Percentiles rank a stretch among this genome's conserved stretches.
Evolutionary conservation across 257 asterid species (phyloP).

Genomic region (Nicotiana paniculata): DNA sequence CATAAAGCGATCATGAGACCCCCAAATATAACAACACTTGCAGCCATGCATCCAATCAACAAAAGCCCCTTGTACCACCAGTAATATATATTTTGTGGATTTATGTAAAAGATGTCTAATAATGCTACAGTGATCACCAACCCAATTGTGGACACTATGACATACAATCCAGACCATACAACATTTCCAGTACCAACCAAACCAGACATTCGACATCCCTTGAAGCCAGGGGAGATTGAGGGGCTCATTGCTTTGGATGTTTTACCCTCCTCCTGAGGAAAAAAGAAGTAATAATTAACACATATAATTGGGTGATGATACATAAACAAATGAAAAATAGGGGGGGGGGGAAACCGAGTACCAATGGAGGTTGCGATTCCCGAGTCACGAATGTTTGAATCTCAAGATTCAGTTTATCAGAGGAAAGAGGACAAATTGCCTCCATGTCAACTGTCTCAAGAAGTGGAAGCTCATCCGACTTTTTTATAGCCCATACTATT

Average conservation of each 20-base stretch:
- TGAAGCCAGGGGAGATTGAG: conserved; percentile 26
- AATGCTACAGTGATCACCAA: conserved; percentile 38
- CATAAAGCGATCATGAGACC: conserved; percentile 56
- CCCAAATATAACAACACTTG: conserved; percentile 54
- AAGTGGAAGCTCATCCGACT: conserved; percentile 72
- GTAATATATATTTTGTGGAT: conserved; percentile 33
- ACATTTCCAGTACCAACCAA: conserved; percentile 80
- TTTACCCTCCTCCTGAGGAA: conserved; percentile 71
- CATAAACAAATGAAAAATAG: not conserved
- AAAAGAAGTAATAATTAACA: not conserved
- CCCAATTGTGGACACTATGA: conserved; percentile 51
- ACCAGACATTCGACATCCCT: conserved; percentile 48
- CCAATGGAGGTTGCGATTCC: conserved; percentile 71
- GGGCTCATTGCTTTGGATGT: conserved; percentile 24
- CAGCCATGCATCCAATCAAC: conserved; percentile 48
- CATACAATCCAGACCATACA: conserved; percentile 72
- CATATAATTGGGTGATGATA: not conserved
- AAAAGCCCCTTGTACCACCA: conserved; percentile 81
- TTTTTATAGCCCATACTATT: conserved; percentile 75
- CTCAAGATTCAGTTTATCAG: conserved; percentile 51
- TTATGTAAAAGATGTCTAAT: conserved; percentile 44
- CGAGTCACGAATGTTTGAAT: conserved; percentile 77
- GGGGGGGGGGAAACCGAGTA: conserved; percentile 4
- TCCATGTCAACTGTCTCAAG: conserved; percentile 59
- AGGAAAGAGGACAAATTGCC: conserved; percentile 47